Percentiles rank a stretch among this genome's conserved stretches.
phyloP scores from a whole-genome alignment of 2,329 filamentous ascomycete genomes.

The Aureobasidium sp. region DNA sequence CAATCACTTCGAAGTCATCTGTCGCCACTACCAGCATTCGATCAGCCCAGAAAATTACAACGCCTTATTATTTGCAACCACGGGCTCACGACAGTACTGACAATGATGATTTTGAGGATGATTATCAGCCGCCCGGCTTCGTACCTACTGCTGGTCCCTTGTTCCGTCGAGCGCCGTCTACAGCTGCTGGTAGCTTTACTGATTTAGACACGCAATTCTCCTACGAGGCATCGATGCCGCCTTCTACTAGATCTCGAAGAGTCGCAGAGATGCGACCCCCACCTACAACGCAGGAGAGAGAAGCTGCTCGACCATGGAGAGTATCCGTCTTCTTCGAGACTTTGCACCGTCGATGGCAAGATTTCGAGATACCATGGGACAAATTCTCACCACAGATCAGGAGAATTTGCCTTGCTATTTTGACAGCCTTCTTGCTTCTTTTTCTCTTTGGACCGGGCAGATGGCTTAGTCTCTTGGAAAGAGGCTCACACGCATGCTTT shows the following conservation, averaged over 20 bases:
- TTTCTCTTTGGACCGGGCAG: background rate
- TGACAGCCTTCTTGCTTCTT: background rate
- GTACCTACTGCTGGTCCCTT: background rate
- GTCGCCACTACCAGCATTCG: background rate
- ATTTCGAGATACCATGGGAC: background rate
- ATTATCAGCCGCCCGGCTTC: background rate
- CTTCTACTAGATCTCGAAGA: constrained; percentile 5
- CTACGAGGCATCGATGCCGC: constrained; percentile 4
- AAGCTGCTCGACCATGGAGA: constrained; percentile 16
- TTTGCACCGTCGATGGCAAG: constrained; percentile 12
- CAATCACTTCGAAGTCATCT: background rate
- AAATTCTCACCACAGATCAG: background rate
- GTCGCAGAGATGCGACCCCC: constrained; percentile 13
- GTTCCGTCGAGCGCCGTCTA: background rate
- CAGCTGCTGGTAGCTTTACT: constrained; percentile 10
- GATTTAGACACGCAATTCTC: constrained; percentile 14
- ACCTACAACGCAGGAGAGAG: constrained; percentile 15
- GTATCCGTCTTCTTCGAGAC: constrained; percentile 16
- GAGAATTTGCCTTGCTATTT: background rate
- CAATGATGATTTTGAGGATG: background rate
- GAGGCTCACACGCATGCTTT: background rate
- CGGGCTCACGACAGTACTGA: background rate
- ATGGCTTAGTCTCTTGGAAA: background rate
- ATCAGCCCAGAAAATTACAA: background rate
- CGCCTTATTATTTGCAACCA: background rate